These are phyloP conservation scores for Narthecium ossifragum DNA, from an alignment of 106 monocot genomes.

Conservation along the genomic window DNA sequence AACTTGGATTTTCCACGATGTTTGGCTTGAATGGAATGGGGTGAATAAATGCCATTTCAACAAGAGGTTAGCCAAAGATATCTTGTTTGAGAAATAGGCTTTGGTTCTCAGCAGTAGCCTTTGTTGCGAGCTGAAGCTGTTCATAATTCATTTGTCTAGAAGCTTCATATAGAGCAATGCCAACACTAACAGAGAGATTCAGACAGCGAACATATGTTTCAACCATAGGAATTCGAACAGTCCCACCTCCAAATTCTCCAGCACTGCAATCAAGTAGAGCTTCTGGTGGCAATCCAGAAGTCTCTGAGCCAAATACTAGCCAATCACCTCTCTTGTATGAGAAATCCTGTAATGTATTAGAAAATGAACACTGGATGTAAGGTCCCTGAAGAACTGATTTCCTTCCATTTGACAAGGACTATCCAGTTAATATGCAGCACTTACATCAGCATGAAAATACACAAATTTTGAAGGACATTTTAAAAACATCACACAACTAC, in stretches of 20 bases:
- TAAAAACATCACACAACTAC: too few species aligned
- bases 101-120: slow-evolving; percentile 16
- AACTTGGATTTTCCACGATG: too few species aligned
- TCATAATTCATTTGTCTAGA: slow-evolving; percentile 82
- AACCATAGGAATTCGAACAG: slow-evolving; percentile 91
- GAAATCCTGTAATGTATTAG: slow-evolving; percentile 59
- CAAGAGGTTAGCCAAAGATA: slow-evolving; percentile 40
- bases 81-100: slow-evolving; percentile 60
- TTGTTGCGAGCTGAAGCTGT: slow-evolving; percentile 36
- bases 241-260: slow-evolving; percentile 66
- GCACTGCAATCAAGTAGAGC: slow-evolving; percentile 63
- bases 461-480: too few species aligned
- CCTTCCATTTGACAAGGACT: too few species aligned
- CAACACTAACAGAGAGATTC: slow-evolving; percentile 93
- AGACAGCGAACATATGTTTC: slow-evolving; percentile 94
- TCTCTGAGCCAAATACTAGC: slow-evolving; percentile 97
- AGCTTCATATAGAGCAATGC: slow-evolving; percentile 88
- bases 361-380: too few species aligned
- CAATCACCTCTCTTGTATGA: slow-evolving; percentile 80
- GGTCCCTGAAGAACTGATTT: too few species aligned
- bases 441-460: too few species aligned
- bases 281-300: slow-evolving; percentile 70
- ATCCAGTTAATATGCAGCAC: too few species aligned
- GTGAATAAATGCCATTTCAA: not conserved
- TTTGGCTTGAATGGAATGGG: too few species aligned